Evolutionary conservation across 352 stramenopile genomes (phyloP), one percentile per base, ranked within the genome.

Genomic region (Pythium guiyangense): DNA sequence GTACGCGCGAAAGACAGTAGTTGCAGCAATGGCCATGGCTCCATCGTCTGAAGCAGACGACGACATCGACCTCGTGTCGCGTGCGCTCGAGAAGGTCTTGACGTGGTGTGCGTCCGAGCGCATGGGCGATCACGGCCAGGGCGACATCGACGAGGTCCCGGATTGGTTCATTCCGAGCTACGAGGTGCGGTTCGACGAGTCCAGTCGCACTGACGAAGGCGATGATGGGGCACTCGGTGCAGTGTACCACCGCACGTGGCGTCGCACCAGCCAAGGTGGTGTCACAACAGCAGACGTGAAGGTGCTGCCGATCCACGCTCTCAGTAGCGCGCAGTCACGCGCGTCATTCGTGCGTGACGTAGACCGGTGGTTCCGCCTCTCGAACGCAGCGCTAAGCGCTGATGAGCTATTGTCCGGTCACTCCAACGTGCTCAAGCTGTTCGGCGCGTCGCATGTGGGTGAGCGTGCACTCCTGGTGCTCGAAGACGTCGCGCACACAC

Each of bases 401-500:
- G 34, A 39, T 8, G 14, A 8, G 34, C 10, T 12, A 15, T 45
- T 29, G 12, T 40, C 78, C 6, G 60, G 68, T 48, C 72, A 80
- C 35, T 65, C n/a, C n/a, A n/a, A 84, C 44, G 65, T 84, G 2
- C 20, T 81, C 5, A 57, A 71, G 34, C 52, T 85, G 34, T 79
- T 73, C 46, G 75, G 75, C 4, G 75, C 70, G n/a, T 80, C 68
- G 20, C 75, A 85, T 40, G 68, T 85, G 9, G 70, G 70, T 8
- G 56, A 64, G 2, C 64, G 66, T 3, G 58, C 65, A 0, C 71
- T 72, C 40, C 67, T 83, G 14, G 68, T 79, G 26, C 69, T 63
- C 45, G 73, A 79, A 52, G 67, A 68, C 26, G 70, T 62, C 2
- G 59, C 53, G 4, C 44, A 68, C 14, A 58, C 60, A 3, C 69